phyloP scores from a whole-genome alignment of 2,329 filamentous ascomycete species.

The Cordyceps cicadae region DNA sequence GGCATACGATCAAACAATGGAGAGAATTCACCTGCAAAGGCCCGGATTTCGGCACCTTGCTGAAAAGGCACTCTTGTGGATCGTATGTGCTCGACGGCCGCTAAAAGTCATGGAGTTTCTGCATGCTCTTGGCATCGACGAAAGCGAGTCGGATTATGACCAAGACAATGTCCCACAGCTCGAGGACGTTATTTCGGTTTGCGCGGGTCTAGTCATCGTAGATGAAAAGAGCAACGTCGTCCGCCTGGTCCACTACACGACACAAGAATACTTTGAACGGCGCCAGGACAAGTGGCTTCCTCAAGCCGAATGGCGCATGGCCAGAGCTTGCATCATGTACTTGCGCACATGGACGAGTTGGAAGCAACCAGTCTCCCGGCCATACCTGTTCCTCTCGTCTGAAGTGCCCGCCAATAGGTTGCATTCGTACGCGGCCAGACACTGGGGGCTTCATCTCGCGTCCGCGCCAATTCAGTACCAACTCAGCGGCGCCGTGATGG shows the following conservation, averaged over 20 bases:
- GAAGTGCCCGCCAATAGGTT: neutral
- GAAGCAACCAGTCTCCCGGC: slow-evolving; percentile 14
- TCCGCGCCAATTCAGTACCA: slow-evolving; percentile 7
- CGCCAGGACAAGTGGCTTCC: neutral
- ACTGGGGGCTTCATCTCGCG: slow-evolving; percentile 28
- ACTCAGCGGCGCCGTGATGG: slow-evolving; percentile 3
- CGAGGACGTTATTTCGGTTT: slow-evolving; percentile 26
- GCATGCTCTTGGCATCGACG: slow-evolving; percentile 31
- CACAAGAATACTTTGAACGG: slow-evolving; percentile 6
- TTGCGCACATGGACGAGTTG: slow-evolving; percentile 20
- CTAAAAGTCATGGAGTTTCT: slow-evolving; percentile 27
- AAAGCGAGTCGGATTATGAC: slow-evolving; percentile 20
- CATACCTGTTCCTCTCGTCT: neutral
- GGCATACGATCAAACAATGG: slow-evolving; percentile 34
- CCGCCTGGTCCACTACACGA: slow-evolving; percentile 24
- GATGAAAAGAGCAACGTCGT: slow-evolving; percentile 28
- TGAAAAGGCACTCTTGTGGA: slow-evolving; percentile 33
- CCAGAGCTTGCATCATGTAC: slow-evolving; percentile 20
- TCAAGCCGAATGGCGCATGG: neutral
- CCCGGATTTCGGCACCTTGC: slow-evolving; percentile 16
- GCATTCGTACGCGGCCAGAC: slow-evolving; percentile 21
- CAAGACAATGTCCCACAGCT: slow-evolving; percentile 25
- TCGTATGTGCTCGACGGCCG: slow-evolving; percentile 26
- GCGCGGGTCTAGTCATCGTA: slow-evolving; percentile 29
- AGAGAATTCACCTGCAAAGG: slow-evolving; percentile 30